A percentile compares a stretch with the other conserved stretches of the same genome.
Evolutionary conservation across 768 basidiomycete genomes (phyloP).

Genomic region (Lentinula detonsa): DNA sequence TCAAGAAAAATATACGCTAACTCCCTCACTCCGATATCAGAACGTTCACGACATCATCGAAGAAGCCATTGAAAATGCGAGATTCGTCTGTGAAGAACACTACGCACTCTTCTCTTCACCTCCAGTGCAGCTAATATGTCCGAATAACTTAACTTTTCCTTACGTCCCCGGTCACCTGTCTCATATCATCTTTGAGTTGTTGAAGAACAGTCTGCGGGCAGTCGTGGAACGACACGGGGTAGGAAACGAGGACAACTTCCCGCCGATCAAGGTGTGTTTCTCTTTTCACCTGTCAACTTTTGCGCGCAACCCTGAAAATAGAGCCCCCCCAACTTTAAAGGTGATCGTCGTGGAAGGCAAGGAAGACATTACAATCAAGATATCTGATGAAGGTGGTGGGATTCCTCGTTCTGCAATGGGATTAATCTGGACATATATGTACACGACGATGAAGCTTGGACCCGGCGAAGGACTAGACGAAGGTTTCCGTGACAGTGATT

Average conservation of each 20-base stretch:
- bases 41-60: constrained; percentile 97
- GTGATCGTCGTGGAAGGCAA: constrained; percentile 95
- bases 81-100: constrained; percentile 9
- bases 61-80: constrained; percentile 97
- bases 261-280: constrained; percentile 64
- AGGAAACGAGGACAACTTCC: constrained; percentile 62
- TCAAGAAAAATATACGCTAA: background rate
- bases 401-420: constrained; percentile 81
- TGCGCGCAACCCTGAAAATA: background rate
- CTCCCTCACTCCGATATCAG: constrained; percentile 24
- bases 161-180: constrained; percentile 97
- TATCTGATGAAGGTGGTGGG: constrained; percentile 94
- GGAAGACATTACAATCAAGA: constrained; percentile 99
- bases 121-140: constrained; percentile 94
- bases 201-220: constrained; percentile 96
- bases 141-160: constrained; percentile 76
- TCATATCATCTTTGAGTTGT: constrained; percentile 94
- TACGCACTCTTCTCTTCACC: constrained; percentile 89
- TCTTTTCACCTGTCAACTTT: background rate
- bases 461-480: constrained; percentile 65
- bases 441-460: constrained; percentile 74
- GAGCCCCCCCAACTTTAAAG: background rate
- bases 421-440: constrained; percentile 99
- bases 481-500: constrained; percentile 81
- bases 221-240: constrained; percentile 91